phyloP scores from a whole-genome alignment of 768 basidiomycete genomes.

The Boletus huronensis region DNA sequence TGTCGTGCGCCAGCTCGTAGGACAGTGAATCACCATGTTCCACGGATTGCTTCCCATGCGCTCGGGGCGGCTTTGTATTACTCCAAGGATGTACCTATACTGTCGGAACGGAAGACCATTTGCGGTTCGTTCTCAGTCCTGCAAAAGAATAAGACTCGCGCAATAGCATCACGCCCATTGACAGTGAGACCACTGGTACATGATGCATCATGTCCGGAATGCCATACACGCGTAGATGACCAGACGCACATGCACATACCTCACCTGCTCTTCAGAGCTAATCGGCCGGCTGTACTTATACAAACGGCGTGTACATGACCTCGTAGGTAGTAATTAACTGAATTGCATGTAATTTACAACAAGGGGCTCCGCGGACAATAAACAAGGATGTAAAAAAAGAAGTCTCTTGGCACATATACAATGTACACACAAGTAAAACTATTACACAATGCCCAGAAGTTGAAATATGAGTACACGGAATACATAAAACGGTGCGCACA shows the following conservation, averaged over 20 bases:
- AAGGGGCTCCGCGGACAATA: neutral
- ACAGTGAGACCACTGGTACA: neutral
- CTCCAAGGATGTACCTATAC: slow-evolving; percentile 6
- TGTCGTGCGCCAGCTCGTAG: slow-evolving; percentile 54
- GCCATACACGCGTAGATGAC: neutral
- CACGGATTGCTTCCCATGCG: neutral
- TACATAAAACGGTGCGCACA: neutral
- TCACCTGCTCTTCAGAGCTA: neutral
- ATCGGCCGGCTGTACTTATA: too few relatives aligned
- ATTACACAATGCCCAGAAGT: neutral
- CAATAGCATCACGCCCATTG: neutral
- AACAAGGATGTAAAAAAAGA: too few relatives aligned
- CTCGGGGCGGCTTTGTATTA: slow-evolving; percentile 6
- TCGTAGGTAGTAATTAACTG: too few relatives aligned
- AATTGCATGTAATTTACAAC: neutral
- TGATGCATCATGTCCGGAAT: neutral
- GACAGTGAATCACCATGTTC: slow-evolving; percentile 15
- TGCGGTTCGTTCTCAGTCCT: neutral
- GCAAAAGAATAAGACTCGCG: neutral
- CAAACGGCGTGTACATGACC: neutral
- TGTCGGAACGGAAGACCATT: neutral
- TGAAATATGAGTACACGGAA: neutral
- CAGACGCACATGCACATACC: too few relatives aligned
- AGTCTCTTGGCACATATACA: neutral
- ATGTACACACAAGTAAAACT: neutral